phyloP scores from a whole-genome alignment of 768 basidiomycete species.

The Termitomyces sp. region DNA sequence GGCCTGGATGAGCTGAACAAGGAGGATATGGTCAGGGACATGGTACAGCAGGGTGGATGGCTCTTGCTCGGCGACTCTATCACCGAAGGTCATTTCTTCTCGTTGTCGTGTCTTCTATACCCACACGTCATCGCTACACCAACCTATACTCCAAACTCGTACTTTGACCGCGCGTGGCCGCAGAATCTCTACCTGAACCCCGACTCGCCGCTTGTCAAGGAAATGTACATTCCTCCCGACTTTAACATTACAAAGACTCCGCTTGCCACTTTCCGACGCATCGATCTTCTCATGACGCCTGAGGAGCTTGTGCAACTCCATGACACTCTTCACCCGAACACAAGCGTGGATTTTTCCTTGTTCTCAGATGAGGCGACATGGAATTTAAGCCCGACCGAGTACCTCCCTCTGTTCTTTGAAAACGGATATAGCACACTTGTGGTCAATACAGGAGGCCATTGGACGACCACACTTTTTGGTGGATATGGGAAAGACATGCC shows the following conservation, averaged over 20 bases:
- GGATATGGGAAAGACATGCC: constrained; percentile 18
- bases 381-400: constrained; percentile 48
- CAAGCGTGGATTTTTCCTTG: constrained; percentile 28
- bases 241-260: constrained; percentile 57
- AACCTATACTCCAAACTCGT: constrained; percentile 46
- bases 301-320: constrained; percentile 46
- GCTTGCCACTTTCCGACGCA: constrained; percentile 59
- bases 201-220: constrained; percentile 39
- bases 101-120: constrained; percentile 59
- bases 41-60: constrained; percentile 72
- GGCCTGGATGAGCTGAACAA: constrained; percentile 33
- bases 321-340: constrained; percentile 25
- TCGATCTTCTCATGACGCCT: constrained; percentile 52
- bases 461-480: constrained; percentile 54
- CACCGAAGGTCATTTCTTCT: constrained; percentile 72
- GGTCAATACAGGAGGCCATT: constrained; percentile 63
- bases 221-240: constrained; percentile 34
- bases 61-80: constrained; percentile 65
- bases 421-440: constrained; percentile 58
- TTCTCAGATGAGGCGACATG: constrained; percentile 55
- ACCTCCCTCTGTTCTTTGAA: constrained; percentile 45
- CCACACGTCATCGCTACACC: constrained; percentile 66
- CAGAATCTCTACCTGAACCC: constrained; percentile 61
- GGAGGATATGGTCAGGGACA: constrained; percentile 43
- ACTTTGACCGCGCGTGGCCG: constrained; percentile 61